These are phyloP conservation scores for Amaranthus tricolor DNA, from an alignment of 179 eudicot species.

Conservation along the genomic window DNA sequence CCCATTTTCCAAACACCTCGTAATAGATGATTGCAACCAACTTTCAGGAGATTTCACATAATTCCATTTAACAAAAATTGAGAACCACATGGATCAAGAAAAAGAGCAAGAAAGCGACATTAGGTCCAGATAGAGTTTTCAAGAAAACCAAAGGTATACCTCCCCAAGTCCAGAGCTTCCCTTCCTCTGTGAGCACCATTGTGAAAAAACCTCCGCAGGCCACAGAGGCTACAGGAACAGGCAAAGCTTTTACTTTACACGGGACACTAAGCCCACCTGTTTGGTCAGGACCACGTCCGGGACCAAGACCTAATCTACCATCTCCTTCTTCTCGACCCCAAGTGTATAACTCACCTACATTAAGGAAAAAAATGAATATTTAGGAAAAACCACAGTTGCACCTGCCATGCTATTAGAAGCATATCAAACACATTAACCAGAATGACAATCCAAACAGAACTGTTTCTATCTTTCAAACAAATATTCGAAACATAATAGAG, in stretches of 20 bases:
- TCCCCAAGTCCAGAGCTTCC: slow-evolving; percentile 95
- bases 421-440: background rate
- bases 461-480: background rate
- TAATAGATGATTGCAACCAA: background rate
- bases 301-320: slow-evolving; percentile 95
- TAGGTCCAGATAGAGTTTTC: background rate
- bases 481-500: background rate
- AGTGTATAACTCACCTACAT: slow-evolving; percentile 70
- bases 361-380: background rate
- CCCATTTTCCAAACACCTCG: too few species aligned
- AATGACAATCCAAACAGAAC: background rate
- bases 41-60: background rate
- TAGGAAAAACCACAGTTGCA: slow-evolving; percentile 2
- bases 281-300: slow-evolving; percentile 87
- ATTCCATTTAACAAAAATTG: background rate
- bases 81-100: slow-evolving; percentile 6
- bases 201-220: slow-evolving; percentile 95
- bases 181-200: slow-evolving; percentile 74
- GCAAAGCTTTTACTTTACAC: slow-evolving; percentile 64
- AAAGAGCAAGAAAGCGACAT: slow-evolving; percentile 9
- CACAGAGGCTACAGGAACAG: slow-evolving; percentile 71
- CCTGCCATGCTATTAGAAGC: background rate
- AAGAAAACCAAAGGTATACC: slow-evolving; percentile 35
- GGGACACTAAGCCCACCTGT: slow-evolving; percentile 88
- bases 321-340: slow-evolving; percentile 99